phyloP scores from a whole-genome alignment of 495 filamentous ascomycete genomes.

The Tuber melanosporum region DNA sequence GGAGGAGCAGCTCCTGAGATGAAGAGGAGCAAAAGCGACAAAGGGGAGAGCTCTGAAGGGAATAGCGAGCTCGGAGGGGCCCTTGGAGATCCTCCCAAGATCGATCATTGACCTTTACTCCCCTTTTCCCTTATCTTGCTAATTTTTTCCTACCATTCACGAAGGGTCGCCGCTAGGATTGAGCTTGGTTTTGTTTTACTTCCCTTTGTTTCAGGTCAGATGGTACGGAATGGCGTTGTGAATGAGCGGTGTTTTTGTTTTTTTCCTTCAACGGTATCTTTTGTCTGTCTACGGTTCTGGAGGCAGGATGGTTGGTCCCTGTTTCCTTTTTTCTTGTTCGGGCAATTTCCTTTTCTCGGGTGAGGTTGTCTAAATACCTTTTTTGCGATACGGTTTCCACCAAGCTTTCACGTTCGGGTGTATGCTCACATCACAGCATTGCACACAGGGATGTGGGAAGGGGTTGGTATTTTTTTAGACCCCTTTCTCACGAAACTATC shows the following conservation, averaged over 20 bases:
- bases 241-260: slow-evolving; percentile 20
- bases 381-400: slow-evolving; percentile 5
- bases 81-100: neutral
- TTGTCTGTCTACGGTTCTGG: slow-evolving; percentile 30
- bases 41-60: slow-evolving; percentile 21
- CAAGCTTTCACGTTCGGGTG: slow-evolving; percentile 11
- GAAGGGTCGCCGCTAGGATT: slow-evolving; percentile 15
- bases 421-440: slow-evolving; percentile 12
- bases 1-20: slow-evolving; percentile 34
- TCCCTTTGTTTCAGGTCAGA: slow-evolving; percentile 27
- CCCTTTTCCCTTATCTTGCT: slow-evolving; percentile 1
- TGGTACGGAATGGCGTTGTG: slow-evolving; percentile 29
- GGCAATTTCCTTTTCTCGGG: slow-evolving; percentile 12
- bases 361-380: slow-evolving; percentile 8
- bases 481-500: slow-evolving; percentile 5
- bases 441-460: slow-evolving; percentile 6
- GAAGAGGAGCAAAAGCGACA: slow-evolving; percentile 42
- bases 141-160: slow-evolving; percentile 21
- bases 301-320: slow-evolving; percentile 18
- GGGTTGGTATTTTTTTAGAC: slow-evolving; percentile 17
- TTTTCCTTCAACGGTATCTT: slow-evolving; percentile 13
- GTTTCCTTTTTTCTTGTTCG: slow-evolving; percentile 7
- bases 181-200: slow-evolving; percentile 22
- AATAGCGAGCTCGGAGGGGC: neutral
- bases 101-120: slow-evolving; percentile 19